Evolutionary conservation across 768 basidiomycete genomes (phyloP), one percentile per base, ranked within the genome.

Genomic region (Vishniacozyma victoriae): DNA sequence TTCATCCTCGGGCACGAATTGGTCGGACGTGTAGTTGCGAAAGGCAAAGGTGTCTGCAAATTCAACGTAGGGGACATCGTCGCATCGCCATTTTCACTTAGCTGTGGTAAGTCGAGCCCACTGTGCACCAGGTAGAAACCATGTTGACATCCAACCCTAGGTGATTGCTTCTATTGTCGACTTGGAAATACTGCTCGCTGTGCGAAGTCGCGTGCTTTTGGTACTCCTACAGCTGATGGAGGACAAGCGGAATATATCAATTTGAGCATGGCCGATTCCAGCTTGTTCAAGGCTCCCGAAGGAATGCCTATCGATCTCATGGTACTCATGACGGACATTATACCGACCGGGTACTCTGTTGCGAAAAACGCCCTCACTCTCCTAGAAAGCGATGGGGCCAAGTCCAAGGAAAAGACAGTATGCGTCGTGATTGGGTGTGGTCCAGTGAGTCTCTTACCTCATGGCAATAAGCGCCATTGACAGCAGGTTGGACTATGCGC

Each of bases 341-440:
- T 73, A 23, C 69, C 70, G 13, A 72, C 72, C 0, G 72, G 71
- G 0, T 69, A 57, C 31, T 59, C 47, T 31, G 59, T 54, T 1
- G 67, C 65, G 11, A 53, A 50, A 41, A 70, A 72, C 43, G 72
- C 65, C 4, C 51, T 58, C 35, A 44, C 58, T 26, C 24, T 70
- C 24, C 41, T 64, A 41, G 57, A 64, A 36, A 63, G 64, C 36
- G 54, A 54, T 16, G 36, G 43, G 29, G 55, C 50, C 15, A 46
- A 37, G 20, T 33, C 20, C 2, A 18, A 19, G 33, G 55, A 55
- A 42, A 44, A 48, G 15, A 61, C 53, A 3, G 64, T 64, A 3
- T 59, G 58, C 20, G 64, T 71, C 15, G 70, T 74, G 13, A 59
- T 74, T 26, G 73, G 73, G 3, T 73, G 68, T 55, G 72, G 72